These are phyloP conservation scores for Leccinum proliferum DNA, from an alignment of 1,284 basidiomycete genomes.

Conservation along the genomic window DNA sequence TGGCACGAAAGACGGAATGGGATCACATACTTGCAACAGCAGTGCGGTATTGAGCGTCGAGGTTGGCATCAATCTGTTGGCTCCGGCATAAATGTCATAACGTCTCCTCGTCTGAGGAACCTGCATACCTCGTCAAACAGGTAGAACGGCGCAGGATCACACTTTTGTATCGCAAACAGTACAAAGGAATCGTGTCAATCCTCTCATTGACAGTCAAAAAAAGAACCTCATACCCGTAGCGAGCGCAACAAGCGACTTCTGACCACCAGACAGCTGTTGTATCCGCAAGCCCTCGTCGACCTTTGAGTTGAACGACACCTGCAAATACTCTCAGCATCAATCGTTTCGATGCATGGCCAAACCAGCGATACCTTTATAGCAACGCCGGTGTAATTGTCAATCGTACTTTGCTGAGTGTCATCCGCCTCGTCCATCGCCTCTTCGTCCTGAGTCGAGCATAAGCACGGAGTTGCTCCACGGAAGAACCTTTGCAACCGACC, in stretches of 20 bases:
- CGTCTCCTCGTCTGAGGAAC: background rate
- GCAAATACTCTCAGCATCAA: constrained; percentile 2
- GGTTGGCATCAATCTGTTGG: constrained; percentile 87
- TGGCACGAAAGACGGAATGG: background rate
- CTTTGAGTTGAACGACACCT: constrained; percentile 99
- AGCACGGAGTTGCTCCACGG: background rate
- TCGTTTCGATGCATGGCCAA: background rate
- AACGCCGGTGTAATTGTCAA: constrained; percentile 96
- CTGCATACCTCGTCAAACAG: constrained; percentile 88
- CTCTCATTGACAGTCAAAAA: background rate
- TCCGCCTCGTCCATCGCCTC: constrained; percentile 64
- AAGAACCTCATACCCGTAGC: constrained; percentile 62
- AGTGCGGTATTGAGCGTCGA: constrained; percentile 97
- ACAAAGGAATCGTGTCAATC: constrained; percentile 1
- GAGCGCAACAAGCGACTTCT: constrained; percentile 95
- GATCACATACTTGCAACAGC: constrained; percentile 80
- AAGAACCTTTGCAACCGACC: constrained; percentile 36
- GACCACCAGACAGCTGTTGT: constrained; percentile 96
- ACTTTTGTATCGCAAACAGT: constrained; percentile 99
- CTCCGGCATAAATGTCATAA: background rate
- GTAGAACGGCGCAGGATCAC: constrained; percentile 99
- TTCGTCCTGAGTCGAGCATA: constrained; percentile 46
- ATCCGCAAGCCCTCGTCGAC: constrained; percentile 94
- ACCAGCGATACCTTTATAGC: constrained; percentile 71
- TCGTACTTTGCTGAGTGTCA: constrained; percentile 65